phyloP scores from a whole-genome alignment of 371 early-diverging fungal genomes.

The Circinella umbellata region DNA sequence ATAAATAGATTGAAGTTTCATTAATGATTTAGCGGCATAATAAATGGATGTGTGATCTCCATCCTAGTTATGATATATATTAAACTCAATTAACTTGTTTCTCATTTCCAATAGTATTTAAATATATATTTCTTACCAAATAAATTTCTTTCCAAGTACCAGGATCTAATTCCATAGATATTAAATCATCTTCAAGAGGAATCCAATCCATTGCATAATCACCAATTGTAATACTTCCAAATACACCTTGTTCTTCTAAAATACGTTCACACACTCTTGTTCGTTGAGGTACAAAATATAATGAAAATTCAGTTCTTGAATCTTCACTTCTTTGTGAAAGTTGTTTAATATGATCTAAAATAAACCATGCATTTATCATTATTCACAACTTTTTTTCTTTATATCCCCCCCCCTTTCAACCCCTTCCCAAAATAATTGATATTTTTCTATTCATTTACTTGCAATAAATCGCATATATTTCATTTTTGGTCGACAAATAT shows the following conservation, averaged over 20 bases:
- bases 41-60: slow-evolving; percentile 84
- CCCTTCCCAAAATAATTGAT: background rate
- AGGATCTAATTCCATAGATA: slow-evolving; percentile 86
- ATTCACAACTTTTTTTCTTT: too few relatives aligned
- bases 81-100: too few relatives aligned
- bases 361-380: too few relatives aligned
- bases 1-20: slow-evolving; percentile 85
- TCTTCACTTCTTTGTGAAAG: slow-evolving; percentile 28
- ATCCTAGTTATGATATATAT: slow-evolving; percentile 50
- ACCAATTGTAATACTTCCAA: slow-evolving; percentile 83
- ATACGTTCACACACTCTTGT: slow-evolving; percentile 88
- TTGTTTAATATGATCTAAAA: slow-evolving; percentile 47
- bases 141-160: slow-evolving; percentile 81
- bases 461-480: slow-evolving; percentile 84
- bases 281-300: slow-evolving; percentile 91
- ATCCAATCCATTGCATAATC: slow-evolving; percentile 91
- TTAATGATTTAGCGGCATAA: slow-evolving; percentile 80
- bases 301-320: slow-evolving; percentile 55
- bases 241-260: slow-evolving; percentile 89
- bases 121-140: slow-evolving; percentile 49
- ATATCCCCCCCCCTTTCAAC: background rate
- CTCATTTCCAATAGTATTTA: too few relatives aligned
- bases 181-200: slow-evolving; percentile 88
- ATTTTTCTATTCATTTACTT: slow-evolving; percentile 46
- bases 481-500: slow-evolving; percentile 82